Conservation (phyloP, 2,329 filamentous ascomycete genomes). For the Pseudopithomyces chartarum region DNA sequence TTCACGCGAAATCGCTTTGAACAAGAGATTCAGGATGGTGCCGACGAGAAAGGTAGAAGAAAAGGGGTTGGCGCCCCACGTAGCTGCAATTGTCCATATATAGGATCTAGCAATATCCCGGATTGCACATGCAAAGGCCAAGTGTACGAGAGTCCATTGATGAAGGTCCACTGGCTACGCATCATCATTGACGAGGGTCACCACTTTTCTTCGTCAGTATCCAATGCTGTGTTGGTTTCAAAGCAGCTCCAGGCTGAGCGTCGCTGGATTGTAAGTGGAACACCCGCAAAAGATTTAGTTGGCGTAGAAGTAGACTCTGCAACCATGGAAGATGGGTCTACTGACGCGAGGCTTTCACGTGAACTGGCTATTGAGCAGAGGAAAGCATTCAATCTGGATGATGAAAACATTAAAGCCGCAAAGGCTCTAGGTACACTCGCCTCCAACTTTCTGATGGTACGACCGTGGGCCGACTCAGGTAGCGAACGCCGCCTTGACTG, state of each 20-base stretch:
- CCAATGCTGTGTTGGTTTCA: slow-evolving; percentile 61
- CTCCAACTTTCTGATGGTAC: slow-evolving; percentile 72
- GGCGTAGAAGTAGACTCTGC: slow-evolving; percentile 69
- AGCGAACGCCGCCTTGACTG: slow-evolving; percentile 70
- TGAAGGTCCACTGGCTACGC: slow-evolving; percentile 78
- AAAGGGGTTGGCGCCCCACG: slow-evolving; percentile 24
- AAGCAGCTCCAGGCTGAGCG: slow-evolving; percentile 66
- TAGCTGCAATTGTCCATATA: slow-evolving; percentile 47
- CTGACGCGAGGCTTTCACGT: slow-evolving; percentile 29
- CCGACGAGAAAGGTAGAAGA: slow-evolving; percentile 52
- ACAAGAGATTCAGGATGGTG: slow-evolving; percentile 61
- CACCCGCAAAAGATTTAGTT: slow-evolving; percentile 81
- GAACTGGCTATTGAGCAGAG: slow-evolving; percentile 46
- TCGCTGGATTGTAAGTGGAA: slow-evolving; percentile 89
- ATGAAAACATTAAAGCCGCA: slow-evolving; percentile 50
- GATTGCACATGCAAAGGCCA: slow-evolving; percentile 52
- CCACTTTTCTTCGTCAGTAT: slow-evolving; percentile 73
- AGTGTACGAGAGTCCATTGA: slow-evolving; percentile 65
- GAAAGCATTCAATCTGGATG: slow-evolving; percentile 42
- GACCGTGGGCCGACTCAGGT: slow-evolving; percentile 74
- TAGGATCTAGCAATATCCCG: slow-evolving; percentile 48
- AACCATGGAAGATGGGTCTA: slow-evolving; percentile 37
- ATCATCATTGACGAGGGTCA: slow-evolving; percentile 94
- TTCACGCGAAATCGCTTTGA: slow-evolving; percentile 79
- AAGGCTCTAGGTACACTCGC: slow-evolving; percentile 69